These are phyloP conservation scores for Globisporangium heterothallicum DNA, from an alignment of 352 stramenopile genomes.

Conservation along the genomic window DNA sequence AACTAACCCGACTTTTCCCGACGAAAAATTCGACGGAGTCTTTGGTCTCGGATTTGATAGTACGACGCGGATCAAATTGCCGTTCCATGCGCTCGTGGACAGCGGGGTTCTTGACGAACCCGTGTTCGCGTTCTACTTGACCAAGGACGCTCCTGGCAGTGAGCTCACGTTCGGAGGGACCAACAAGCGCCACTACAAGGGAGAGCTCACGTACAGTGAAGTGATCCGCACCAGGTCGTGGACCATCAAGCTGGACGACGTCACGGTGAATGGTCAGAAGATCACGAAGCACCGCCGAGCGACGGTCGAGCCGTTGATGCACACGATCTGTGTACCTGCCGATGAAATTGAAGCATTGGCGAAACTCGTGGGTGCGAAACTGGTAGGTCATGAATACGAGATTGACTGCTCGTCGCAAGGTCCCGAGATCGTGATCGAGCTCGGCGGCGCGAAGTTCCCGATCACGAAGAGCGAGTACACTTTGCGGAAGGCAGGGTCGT, in stretches of 20 bases:
- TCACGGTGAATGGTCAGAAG: background rate
- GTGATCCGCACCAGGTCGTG: background rate
- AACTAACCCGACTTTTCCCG: background rate
- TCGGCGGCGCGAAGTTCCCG: background rate
- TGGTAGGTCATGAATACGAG: background rate
- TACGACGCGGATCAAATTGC: background rate
- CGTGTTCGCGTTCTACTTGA: constrained; percentile 11
- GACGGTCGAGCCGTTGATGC: background rate
- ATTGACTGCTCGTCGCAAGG: background rate
- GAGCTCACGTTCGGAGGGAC: constrained; percentile 8
- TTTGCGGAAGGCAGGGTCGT: background rate
- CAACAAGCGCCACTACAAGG: constrained; percentile 6
- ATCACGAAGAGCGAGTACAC: constrained; percentile 9
- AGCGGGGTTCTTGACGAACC: constrained; percentile 7
- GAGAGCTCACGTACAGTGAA: constrained; percentile 3
- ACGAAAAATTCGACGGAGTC: background rate
- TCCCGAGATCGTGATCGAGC: background rate
- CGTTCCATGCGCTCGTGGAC: constrained; percentile 9
- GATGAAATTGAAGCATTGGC: constrained; percentile 3
- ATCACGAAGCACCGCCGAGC: background rate
- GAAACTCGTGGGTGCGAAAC: background rate
- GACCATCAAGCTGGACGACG: constrained; percentile 5
- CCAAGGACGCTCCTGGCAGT: background rate
- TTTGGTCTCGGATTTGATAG: constrained; percentile 4
- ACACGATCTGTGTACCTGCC: background rate